A percentile compares a stretch with the other conserved stretches of the same genome.
Evolutionary conservation across 2,329 filamentous ascomycete genomes (phyloP).

Genomic region (Ceratocystis harringtonii): DNA sequence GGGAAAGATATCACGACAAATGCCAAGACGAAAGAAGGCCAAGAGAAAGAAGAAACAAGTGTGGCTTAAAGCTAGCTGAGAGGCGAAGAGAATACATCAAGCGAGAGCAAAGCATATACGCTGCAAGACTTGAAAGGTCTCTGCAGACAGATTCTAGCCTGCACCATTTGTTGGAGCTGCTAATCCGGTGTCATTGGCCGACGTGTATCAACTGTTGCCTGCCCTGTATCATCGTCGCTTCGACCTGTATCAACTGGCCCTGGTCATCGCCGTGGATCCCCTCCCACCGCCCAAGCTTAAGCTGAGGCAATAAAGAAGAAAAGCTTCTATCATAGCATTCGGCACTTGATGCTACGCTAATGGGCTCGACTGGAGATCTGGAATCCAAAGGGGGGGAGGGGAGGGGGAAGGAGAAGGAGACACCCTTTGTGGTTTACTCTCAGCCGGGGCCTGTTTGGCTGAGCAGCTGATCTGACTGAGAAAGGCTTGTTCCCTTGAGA

Average conservation of each 20-base stretch:
- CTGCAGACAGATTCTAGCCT: no score
- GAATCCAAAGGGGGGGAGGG: background rate
- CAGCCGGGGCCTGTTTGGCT: background rate
- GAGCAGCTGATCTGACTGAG: background rate
- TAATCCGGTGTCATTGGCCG: no score
- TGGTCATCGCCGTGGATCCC: no score
- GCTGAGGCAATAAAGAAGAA: background rate
- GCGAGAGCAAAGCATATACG: background rate
- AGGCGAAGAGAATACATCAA: background rate
- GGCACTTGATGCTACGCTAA: background rate
- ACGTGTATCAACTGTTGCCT: no score
- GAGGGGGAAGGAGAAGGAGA: background rate
- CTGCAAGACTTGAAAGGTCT: no score
- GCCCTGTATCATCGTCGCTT: no score
- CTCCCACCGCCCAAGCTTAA: no score
- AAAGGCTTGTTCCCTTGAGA: background rate
- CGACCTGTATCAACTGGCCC: no score
- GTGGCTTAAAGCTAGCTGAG: no score
- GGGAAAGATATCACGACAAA: background rate
- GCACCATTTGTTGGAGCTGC: no score
- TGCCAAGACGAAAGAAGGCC: background rate
- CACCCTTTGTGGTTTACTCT: background rate
- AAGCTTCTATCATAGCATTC: background rate
- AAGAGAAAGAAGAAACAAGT: background rate
- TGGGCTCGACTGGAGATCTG: background rate